Base-by-base conservation (phyloP, 2,329 filamentous ascomycete species). In the Exophiala viscosa region DNA sequence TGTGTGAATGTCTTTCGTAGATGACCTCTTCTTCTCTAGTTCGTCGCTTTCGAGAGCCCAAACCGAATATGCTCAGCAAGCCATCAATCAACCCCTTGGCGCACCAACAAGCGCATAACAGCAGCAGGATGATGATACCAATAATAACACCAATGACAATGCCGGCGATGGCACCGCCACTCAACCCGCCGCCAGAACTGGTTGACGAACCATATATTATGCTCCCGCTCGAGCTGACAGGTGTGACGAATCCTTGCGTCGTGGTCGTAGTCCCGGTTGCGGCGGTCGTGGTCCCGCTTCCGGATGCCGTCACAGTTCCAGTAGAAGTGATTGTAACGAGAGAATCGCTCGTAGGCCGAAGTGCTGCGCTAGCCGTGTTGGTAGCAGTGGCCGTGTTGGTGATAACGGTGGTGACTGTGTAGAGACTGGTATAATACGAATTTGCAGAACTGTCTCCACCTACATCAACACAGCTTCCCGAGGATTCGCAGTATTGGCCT, bases 61-160 rank as follows among this genome's bases (percentile, higher is more conserved):
- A 60, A 11, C 74, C 73, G 23, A 76, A 67, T n/a, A 73, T 66
- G 35, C 66, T 71, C 20, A 74, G 62, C 3, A 76, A 46, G 5
- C 66, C 66, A 31, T 73, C 68, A 18, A 76, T 48, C 23, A 68
- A 60, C 9, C 71, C 69, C 39, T 67, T 72, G 55, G 71, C 70
- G 54, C 74, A 76, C 55, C 69, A 62, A 59, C 70, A 76, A 47
- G 67, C 64, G 58, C 72, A 75, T 18, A 77, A 56, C 17, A 77
- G 65, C 18, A 76, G 59, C 34, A 77, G 61, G 10, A 76, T 59
- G 43, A 76, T 63, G 9, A 75, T 67, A 45, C 73, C 75, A 1
- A 68, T 68, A 49, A 77, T 69, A 14, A 71, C 69, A 36, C 75
- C 75, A 48, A 78, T 75, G 50, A 78, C 75, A 45, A 78, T 78